Evolutionary conservation across 2,329 filamentous ascomycete species (phyloP).

Genomic region (Colletotrichum incanum): DNA sequence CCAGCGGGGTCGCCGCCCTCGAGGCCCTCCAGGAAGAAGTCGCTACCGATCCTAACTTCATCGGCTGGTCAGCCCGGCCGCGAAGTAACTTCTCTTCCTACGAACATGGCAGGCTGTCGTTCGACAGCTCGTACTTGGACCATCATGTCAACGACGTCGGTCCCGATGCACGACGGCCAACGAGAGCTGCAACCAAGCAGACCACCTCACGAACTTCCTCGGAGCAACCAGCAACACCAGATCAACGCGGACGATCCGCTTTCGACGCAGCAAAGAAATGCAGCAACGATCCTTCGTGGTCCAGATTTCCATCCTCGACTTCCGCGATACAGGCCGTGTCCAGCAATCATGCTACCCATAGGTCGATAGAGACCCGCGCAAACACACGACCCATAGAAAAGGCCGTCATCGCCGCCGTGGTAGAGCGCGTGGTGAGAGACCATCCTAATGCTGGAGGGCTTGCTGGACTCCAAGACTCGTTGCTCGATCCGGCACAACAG

Average conservation of each 20-base stretch:
- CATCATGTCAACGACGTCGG: constrained; percentile 24
- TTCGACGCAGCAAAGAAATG: background rate
- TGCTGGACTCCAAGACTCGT: background rate
- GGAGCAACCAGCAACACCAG: background rate
- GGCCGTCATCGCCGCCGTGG: constrained; percentile 1
- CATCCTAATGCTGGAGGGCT: background rate
- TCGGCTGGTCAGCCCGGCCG: constrained; percentile 46
- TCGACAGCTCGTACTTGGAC: constrained; percentile 15
- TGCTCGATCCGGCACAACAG: background rate
- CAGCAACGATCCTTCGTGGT: constrained; percentile 6
- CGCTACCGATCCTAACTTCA: constrained; percentile 44
- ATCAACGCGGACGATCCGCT: constrained; percentile 1
- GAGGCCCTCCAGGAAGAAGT: constrained; percentile 47
- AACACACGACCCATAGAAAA: background rate
- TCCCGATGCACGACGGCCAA: constrained; percentile 29
- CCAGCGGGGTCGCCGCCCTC: constrained; percentile 35
- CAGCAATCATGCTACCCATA: background rate
- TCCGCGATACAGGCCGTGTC: background rate
- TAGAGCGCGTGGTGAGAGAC: constrained; percentile 12
- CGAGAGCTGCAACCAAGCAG: constrained; percentile 15
- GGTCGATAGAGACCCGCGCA: background rate
- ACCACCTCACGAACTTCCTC: background rate
- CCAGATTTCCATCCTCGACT: constrained; percentile 3
- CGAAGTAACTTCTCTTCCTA: constrained; percentile 9
- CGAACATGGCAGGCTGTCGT: constrained; percentile 5